Base-by-base conservation (phyloP, 805 yeast species). In the Nakazawaea holstii region DNA sequence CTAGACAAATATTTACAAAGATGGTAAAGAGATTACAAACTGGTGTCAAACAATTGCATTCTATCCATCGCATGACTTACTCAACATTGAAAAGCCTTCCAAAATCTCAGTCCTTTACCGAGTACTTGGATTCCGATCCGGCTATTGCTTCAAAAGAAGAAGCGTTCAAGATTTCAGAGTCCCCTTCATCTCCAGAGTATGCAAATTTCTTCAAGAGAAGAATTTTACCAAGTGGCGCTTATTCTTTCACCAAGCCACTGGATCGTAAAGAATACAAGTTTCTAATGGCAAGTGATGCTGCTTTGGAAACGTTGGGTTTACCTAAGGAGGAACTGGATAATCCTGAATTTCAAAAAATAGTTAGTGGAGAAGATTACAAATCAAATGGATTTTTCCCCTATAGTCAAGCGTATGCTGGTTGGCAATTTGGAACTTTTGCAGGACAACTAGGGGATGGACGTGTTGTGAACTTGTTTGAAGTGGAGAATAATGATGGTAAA, bases 361-460 rank as follows among this genome's bases (percentile, higher is more conserved):
- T 86, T 4, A 72, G 82, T 48, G 97, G 97, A 1, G 59, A 59
- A 8, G 58, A 60, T 32, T 55, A 55, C 24, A 65, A 66, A 1
- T 39, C 52, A n/a, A 49, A 42, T 4, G 52, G 50, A 6, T 74
- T 85, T 1, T 79, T 79, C 54, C 98, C 99, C 0, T 92, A 86
- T 64, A 79, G 97, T 10, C 91, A 86, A 62, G 87, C 92, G 0
- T 92, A 92, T 64, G 96, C 98, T 1, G 99, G 99, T 1, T 89
- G 84, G 74, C 99, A 92, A 60, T 92, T 94, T 69, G 98, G 99
- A 2, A 80, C 79, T 53, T 92, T 92, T 79, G 97, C 97, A 0
- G 98, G 98, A 2, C 99, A 94, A 63, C 68, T 92, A 52, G 99
- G 99, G 6, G 99, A 92, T 62, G 99, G 99, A 1, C 70, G 99